A percentile compares a stretch with the other conserved stretches of the same genome.
Evolutionary conservation across 148 eudicot species (phyloP).

Genomic region (Silene conica): DNA sequence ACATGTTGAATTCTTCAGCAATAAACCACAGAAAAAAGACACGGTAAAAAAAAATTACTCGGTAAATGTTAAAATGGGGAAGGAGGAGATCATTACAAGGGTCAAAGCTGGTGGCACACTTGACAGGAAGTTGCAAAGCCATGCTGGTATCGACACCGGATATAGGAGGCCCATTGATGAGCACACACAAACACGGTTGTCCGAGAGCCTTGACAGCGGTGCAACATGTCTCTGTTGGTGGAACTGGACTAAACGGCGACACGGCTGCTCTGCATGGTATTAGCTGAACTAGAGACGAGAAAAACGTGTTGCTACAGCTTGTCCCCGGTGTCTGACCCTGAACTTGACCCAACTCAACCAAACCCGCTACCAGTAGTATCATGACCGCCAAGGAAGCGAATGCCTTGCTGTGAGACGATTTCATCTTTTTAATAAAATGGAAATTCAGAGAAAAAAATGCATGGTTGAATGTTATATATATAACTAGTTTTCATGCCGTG

Average conservation of each 20-base stretch:
- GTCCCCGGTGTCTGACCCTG: slow-evolving; percentile 21
- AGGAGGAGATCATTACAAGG: slow-evolving; percentile 40
- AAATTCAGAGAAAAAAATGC: neutral
- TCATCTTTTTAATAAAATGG: slow-evolving; percentile 24
- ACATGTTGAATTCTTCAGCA: neutral
- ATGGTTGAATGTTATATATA: slow-evolving; percentile 13
- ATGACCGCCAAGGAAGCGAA: slow-evolving; percentile 18
- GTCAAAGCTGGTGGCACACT: slow-evolving; percentile 57
- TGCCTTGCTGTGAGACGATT: slow-evolving; percentile 3
- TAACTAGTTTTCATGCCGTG: too few species aligned
- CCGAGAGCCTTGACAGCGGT: slow-evolving; percentile 53
- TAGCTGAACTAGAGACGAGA: slow-evolving; percentile 64
- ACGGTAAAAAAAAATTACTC: neutral
- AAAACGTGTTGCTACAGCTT: slow-evolving; percentile 56
- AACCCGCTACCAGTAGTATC: slow-evolving; percentile 22
- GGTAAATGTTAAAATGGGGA: neutral
- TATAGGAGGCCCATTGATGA: slow-evolving; percentile 69
- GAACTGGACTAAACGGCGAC: slow-evolving; percentile 56
- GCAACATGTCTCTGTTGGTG: slow-evolving; percentile 65
- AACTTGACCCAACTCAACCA: slow-evolving; percentile 21
- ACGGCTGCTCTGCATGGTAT: slow-evolving; percentile 74
- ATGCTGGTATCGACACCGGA: slow-evolving; percentile 69
- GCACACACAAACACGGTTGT: slow-evolving; percentile 76
- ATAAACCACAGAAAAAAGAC: neutral
- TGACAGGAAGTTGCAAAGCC: slow-evolving; percentile 70